These are phyloP conservation scores for Davidsoniella virescens DNA, from an alignment of 2,329 filamentous ascomycete genomes.

Conservation along the genomic window DNA sequence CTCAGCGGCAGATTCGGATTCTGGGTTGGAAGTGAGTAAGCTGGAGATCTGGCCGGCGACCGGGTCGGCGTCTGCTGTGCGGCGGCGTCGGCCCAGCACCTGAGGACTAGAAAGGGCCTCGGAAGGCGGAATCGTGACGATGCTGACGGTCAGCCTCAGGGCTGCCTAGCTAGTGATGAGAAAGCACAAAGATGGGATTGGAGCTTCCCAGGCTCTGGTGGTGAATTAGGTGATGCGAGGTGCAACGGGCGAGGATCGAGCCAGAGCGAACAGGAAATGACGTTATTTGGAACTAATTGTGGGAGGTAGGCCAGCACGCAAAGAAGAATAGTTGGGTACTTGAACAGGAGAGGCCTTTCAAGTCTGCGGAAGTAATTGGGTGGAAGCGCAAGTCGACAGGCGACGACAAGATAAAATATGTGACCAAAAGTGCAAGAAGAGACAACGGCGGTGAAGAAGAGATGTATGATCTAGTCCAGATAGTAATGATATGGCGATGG, in stretches of 20 bases:
- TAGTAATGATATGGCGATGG: no score
- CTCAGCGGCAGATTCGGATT: neutral
- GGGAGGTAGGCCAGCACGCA: no score
- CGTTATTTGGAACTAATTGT: no score
- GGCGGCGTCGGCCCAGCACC: slow-evolving; percentile 10
- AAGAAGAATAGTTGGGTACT: no score
- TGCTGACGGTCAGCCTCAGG: slow-evolving; percentile 3
- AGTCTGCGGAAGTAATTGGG: no score
- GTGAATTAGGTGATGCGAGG: neutral
- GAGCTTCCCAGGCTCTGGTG: neutral
- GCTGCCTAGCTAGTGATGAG: slow-evolving; percentile 7
- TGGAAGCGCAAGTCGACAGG: no score
- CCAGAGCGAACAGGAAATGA: neutral
- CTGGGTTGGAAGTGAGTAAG: neutral
- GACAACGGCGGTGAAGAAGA: no score
- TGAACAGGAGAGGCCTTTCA: no score
- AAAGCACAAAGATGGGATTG: neutral
- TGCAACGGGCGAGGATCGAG: neutral
- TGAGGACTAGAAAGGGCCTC: slow-evolving; percentile 1
- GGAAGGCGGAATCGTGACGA: slow-evolving; percentile 6
- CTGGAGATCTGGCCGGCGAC: neutral
- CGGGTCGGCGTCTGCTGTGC: slow-evolving; percentile 3
- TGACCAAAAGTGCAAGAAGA: no score
- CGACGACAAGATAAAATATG: no score
- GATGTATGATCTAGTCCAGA: no score